These are phyloP conservation scores for Mycena crocata DNA, from an alignment of 768 basidiomycete species.

Conservation along the genomic window DNA sequence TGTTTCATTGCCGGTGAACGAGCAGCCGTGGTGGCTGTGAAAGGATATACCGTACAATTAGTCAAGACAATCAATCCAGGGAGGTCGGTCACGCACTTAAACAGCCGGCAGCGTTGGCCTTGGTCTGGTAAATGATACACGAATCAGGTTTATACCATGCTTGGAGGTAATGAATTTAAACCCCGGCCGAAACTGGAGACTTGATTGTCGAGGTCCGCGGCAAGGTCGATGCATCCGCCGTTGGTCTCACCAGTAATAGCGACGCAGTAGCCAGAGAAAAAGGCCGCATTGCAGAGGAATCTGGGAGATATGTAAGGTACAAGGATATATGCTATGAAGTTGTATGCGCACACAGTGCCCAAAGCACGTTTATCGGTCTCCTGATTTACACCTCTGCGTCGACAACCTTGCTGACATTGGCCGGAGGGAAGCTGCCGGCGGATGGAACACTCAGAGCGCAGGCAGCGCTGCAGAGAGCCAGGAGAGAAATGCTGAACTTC, in stretches of 20 bases:
- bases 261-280: slow-evolving; percentile 11
- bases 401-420: neutral
- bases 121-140: too few species aligned
- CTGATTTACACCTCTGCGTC: neutral
- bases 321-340: neutral
- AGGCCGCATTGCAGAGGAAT: slow-evolving; percentile 2
- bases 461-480: neutral
- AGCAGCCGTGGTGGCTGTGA: too few species aligned
- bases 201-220: slow-evolving; percentile 10
- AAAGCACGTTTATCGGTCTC: neutral
- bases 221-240: slow-evolving; percentile 15
- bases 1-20: too few species aligned
- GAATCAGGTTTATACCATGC: too few species aligned
- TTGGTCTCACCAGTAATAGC: neutral
- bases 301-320: neutral
- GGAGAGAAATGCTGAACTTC: neutral
- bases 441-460: neutral
- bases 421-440: neutral
- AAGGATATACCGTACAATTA: too few species aligned
- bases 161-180: too few species aligned
- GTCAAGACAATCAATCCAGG: too few species aligned
- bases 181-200: slow-evolving; percentile 14
- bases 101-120: too few species aligned
- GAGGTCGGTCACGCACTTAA: too few species aligned
- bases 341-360: neutral